Base-by-base conservation (phyloP, 2,329 filamentous ascomycete genomes). In the Mycocentrospora acerina region DNA sequence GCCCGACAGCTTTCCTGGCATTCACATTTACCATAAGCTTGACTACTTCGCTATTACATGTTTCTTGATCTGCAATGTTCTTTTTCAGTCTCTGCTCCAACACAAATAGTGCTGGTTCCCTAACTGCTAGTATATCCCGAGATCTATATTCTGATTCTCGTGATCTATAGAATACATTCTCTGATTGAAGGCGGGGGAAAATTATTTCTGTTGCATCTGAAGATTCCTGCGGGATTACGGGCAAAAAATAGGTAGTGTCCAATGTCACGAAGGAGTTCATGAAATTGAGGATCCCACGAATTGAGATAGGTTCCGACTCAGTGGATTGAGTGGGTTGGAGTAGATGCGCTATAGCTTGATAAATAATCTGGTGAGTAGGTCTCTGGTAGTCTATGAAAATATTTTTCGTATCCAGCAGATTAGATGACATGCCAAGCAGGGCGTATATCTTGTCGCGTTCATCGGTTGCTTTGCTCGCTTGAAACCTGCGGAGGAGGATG, bases 381-480 rank as follows among this genome's bases (percentile, higher is more conserved):
- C 15, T 24, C 18, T 27, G 28, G 35, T 50, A 50, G 24, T 50
- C 36, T 41, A 37, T 35, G 14, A 10, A 8, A 11, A 46, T 35
- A 29, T 26, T 34, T 25, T 42, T 8, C 4, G n/a, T 32, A 19
- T 47, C 44, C 42, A 40, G 9, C 19, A 40, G 24, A 32, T 50
- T 36, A 29, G 46, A 41, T 24, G 41, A 42, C 35, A 51, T 46
- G 22, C 45, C 40, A n/a, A 48, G 34, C 24, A 53, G 24, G 13
- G 51, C 51, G 31, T 52, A 54, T 14, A 54, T 41, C 19, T 34
- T 50, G 32, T 54, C 51, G 26, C 43, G 42, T 30, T 32, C 29
- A 19, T 52, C 43, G 15, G 22, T 45, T 26, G 51, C 45, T 42
- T 52, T 25, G 34, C 40, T 45, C 32, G 19, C 32, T 8, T 27